Evolutionary conservation across 2,329 filamentous ascomycete genomes (phyloP).

Genomic region (Laburnicola sp.): DNA sequence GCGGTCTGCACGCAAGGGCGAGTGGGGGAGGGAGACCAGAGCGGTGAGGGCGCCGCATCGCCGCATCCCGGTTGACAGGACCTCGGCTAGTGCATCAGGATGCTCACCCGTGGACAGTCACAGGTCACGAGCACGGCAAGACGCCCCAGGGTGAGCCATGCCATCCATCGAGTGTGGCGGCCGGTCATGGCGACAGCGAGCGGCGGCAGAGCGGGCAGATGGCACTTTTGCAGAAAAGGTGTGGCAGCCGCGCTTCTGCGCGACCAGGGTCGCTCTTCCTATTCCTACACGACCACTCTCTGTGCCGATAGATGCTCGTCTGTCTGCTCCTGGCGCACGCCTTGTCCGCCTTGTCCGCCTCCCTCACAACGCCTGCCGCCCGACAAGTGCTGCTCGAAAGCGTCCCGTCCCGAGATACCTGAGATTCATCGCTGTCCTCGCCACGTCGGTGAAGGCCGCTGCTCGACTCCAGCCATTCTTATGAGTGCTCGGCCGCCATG

Average conservation of each 20-base stretch:
- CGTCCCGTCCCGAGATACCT: conserved; percentile 26
- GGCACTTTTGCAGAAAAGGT: not conserved
- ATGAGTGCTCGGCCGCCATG: conserved; percentile 43
- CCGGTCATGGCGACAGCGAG: not conserved
- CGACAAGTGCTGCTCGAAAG: conserved; percentile 22
- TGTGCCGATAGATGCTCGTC: not conserved
- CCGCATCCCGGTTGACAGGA: conserved; percentile 1
- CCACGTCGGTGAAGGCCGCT: not conserved
- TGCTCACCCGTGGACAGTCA: not conserved
- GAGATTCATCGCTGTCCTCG: not conserved
- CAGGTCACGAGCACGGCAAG: conserved; percentile 1
- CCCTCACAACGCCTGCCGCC: conserved; percentile 4
- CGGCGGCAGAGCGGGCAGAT: not conserved
- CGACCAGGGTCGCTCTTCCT: not conserved
- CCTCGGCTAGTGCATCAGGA: not conserved
- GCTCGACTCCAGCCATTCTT: conserved; percentile 15
- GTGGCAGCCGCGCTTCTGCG: conserved; percentile 1
- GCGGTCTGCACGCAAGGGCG: not conserved
- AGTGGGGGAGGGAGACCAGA: not conserved
- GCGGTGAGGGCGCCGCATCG: not conserved
- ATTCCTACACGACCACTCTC: too few relatives aligned
- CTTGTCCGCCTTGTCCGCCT: conserved; percentile 1
- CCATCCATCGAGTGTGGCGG: too few relatives aligned
- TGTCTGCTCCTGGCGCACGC: not conserved
- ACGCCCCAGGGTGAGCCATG: not conserved